Evolutionary conservation across 352 stramenopile genomes (phyloP), one percentile per base, ranked within the genome.

Genomic region (Phytophthora macrochlamydospora): DNA sequence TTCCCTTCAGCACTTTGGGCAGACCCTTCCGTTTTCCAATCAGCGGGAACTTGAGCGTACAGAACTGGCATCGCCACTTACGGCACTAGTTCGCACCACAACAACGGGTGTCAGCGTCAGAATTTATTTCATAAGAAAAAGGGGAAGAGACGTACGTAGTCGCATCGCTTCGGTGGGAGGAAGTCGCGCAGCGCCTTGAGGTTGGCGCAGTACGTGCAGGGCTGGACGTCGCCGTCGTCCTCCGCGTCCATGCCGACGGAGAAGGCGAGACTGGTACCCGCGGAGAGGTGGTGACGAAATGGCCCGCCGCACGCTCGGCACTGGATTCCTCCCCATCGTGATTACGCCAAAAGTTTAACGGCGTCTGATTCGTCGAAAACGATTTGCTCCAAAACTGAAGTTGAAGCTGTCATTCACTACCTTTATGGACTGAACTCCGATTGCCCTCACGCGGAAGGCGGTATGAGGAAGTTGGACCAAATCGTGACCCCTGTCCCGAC

Each of bases 401-500:
- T 24, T 24, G 18, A 24, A 24, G 18, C 18, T 45, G 38, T 14
- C 4, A 45, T 43, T 43, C 12, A 12, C 40, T 46, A n/a, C 6
- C 12, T n/a, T 24, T 46, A 24, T 24, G 18, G 18, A 24, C 18
- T 24, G 18, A 24, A 24, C 18, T 24, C 18, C 18, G 18, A 24
- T 24, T 24, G 18, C 18, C 18, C 18, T 24, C 18, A 24, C 18
- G 18, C 18, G 18, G 18, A 24, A 49, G 68, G 42, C 4, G 57
- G 66, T 56, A 70, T 66, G 40, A 86, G 65, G 29, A 80, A 56
- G 38, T 69, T 92, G 33, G 84, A 92, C 86, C 83, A 93, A 24
- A 93, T 67, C 2, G 85, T 95, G 40, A 95, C 81, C 44, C 61
- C 75, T 3, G 85, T 95, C 46, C 87, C 84, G 9, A 92, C 69